Evolutionary conservation across 352 stramenopile genomes (phyloP), one percentile per base, ranked within the genome.

Genomic region (Phytophthora vignae): DNA sequence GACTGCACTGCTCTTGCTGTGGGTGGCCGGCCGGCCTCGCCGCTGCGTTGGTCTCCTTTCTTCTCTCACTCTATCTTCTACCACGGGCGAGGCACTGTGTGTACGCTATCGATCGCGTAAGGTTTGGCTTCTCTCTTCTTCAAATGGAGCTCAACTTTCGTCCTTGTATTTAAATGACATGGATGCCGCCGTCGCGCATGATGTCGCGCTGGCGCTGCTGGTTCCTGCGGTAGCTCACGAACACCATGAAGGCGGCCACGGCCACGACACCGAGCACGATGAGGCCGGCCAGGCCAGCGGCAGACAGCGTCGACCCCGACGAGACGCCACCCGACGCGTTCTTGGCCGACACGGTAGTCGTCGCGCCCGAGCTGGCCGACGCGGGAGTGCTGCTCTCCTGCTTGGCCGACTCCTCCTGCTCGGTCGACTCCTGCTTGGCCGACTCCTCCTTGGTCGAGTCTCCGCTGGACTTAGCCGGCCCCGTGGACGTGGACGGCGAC

Each of bases 151-250:
- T 31, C 27, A 31, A 31, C 27, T 7, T 42, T 48, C 40, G 40
- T 19, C 40, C 14, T 48, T 19, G 40, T 48, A 21, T 48, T 72
- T 81, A 84, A 68, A 80, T 73, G 60, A 77, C 52, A 38, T 84
- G 60, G 69, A 81, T 75, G 22, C 74, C 67, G 53, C 76, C 73
- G 38, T 91, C 85, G 66, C 86, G 79, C 81, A 92, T 89, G 53
- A 92, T 90, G 55, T 91, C 82, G 52, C 73, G 79, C 73, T 93
- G 84, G 59, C 83, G 82, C 60, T 88, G 70, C 77, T 94, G 84
- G 69, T 94, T 92, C 78, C 91, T 94, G 60, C 79, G 79, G 74
- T 94, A 92, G 74, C 86, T 90, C 19, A 84, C 65, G 50, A 90
- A 87, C 36, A 89, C 79, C 38, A 80, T 76, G 50, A 87, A 52